phyloP scores from a whole-genome alignment of 352 stramenopile genomes.

The Phytophthora sojae region DNA sequence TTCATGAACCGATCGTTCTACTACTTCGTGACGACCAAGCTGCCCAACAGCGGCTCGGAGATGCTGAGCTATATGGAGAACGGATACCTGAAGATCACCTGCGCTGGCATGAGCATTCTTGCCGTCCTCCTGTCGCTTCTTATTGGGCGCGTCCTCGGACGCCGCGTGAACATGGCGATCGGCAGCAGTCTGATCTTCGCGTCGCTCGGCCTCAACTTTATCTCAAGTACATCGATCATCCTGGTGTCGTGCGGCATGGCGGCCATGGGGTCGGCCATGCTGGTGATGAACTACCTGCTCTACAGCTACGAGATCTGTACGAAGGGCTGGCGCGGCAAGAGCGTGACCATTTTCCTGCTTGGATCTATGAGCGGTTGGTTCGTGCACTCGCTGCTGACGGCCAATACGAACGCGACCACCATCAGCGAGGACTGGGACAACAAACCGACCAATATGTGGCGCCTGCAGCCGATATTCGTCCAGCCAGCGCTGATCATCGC shows the following conservation, averaged over 20 bases:
- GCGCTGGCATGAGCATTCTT: constrained; percentile 58
- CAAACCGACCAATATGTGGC: constrained; percentile 67
- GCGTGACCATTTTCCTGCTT: constrained; percentile 82
- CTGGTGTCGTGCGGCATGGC: constrained; percentile 62
- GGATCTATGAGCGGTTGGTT: constrained; percentile 77
- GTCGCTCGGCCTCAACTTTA: constrained; percentile 68
- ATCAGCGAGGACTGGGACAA: constrained; percentile 46
- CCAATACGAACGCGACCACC: constrained; percentile 55
- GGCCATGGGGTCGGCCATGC: constrained; percentile 64
- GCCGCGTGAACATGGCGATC: constrained; percentile 67
- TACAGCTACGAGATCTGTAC: constrained; percentile 91
- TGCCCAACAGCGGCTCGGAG: constrained; percentile 44
- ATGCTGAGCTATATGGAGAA: constrained; percentile 61
- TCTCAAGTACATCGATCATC: constrained; percentile 59
- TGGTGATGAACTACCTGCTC: constrained; percentile 80
- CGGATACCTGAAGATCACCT: constrained; percentile 65
- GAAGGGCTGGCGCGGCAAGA: constrained; percentile 89
- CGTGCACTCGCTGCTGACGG: constrained; percentile 66
- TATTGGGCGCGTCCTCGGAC: constrained; percentile 66
- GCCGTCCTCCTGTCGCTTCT: constrained; percentile 59
- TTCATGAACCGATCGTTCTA: constrained; percentile 85
- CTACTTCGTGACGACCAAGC: constrained; percentile 57
- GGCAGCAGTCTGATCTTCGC: constrained; percentile 58
- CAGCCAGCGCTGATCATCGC: constrained; percentile 64
- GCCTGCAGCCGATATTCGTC: constrained; percentile 68